Evolutionary conservation across 176 grass and related monocot species (phyloP), one percentile per base, ranked within the genome.

Genomic region (Carex scoparia): DNA sequence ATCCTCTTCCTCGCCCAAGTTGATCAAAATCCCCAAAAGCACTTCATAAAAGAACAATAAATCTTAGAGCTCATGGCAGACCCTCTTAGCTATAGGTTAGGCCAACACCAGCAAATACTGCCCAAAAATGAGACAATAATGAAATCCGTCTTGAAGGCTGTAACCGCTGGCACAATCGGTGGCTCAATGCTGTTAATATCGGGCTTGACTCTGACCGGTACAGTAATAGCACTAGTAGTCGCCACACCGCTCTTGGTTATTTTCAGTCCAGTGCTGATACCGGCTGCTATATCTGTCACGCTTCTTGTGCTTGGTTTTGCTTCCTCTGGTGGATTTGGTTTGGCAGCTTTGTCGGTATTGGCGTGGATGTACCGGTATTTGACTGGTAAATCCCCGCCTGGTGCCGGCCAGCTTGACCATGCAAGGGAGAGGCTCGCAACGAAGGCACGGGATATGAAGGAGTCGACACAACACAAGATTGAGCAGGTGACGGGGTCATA

Each of bases 341-440:
- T 89, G 27, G 91, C 94, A 10, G 91, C 94, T 6, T 71, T 91
- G 66, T 89, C 49, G 7, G 86, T 97, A 40, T 79, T 94, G 65
- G 83, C 85, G 32, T 94, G 91, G 94, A 97, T 94, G 91, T 97
- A 97, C 88, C 54, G 68, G 67, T 90, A 94, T 86, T 85, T 92
- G 75, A 89, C 87, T 28, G 89, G 92, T 1, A 58, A 63, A 38
- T 65, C 75, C 55, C 82, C 86, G 7, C 89, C 84, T 16, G 92
- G 89, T 10, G 80, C 73, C 0, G 87, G 88, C 31, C 86, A 86
- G 83, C 65, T 94, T 81, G 92, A 94, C 18, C 74, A 91, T 59
- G 89, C 89, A 0, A 84, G 83, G 57, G 83, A 72, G 5, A 56
- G 67, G 59, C 72, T 91, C 11, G 79, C 88, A 6, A 75, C 84